Conservation (phyloP, 768 basidiomycete species). For the Tylopilus balloui region DNA sequence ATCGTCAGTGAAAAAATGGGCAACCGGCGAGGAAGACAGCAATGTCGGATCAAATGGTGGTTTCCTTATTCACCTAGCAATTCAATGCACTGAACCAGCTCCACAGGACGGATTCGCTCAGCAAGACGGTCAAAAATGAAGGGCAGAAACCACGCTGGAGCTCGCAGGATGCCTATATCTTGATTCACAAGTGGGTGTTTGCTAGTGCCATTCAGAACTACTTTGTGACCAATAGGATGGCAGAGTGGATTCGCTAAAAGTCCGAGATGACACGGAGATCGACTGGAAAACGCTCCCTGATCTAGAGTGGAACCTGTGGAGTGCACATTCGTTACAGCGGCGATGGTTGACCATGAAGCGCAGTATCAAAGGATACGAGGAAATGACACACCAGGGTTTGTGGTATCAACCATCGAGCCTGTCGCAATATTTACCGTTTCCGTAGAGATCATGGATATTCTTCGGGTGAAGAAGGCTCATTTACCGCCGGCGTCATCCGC, state of each 20-base stretch:
- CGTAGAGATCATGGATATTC: slow-evolving; percentile 77
- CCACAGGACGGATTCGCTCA: slow-evolving; percentile 70
- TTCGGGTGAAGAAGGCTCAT: slow-evolving; percentile 68
- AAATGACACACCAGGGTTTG: slow-evolving; percentile 76
- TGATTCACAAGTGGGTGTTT: slow-evolving; percentile 65
- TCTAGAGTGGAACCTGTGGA: slow-evolving; percentile 79
- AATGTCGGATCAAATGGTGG: slow-evolving; percentile 89
- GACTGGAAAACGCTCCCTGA: slow-evolving; percentile 79
- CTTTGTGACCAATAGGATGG: background rate
- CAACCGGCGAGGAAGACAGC: slow-evolving; percentile 68
- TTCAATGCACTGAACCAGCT: background rate
- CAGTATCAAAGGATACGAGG: slow-evolving; percentile 69
- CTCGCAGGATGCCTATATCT: slow-evolving; percentile 69
- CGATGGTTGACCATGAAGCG: slow-evolving; percentile 80
- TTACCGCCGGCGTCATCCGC: slow-evolving; percentile 38
- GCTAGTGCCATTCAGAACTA: background rate
- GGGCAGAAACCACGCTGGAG: slow-evolving; percentile 72
- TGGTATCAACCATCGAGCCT: slow-evolving; percentile 1
- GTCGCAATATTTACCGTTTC: slow-evolving; percentile 7
- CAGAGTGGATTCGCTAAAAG: slow-evolving; percentile 71
- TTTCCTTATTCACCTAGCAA: slow-evolving; percentile 6
- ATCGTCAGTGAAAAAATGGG: slow-evolving; percentile 75
- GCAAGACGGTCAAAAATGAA: slow-evolving; percentile 66
- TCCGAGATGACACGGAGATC: slow-evolving; percentile 77
- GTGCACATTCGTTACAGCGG: slow-evolving; percentile 72